Evolutionary conservation across 495 filamentous ascomycete genomes (phyloP), one percentile per base, ranked within the genome.

Genomic region (Neurospora pannonica): DNA sequence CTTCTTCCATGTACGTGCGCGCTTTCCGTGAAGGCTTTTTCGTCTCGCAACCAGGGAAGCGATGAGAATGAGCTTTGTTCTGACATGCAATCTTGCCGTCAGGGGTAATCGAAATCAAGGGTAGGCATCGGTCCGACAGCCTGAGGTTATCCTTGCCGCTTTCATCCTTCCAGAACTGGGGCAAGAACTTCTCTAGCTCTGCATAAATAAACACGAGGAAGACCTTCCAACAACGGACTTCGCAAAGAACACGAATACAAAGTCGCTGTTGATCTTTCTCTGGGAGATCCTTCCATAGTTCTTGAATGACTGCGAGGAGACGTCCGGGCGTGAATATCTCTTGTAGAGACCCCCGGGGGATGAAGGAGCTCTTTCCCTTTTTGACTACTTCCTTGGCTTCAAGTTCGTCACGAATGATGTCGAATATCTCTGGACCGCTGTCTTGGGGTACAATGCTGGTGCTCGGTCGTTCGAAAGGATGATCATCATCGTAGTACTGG

Each of bases 1-100:
- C 48, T 28, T 2, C 0, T 60, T 6, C 13, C 0, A 60, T 2
- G 48, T 15, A 3, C 11, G 1, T 15, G 5, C 24, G 0, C 0
- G 7, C 43, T 11, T 48, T 48, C n/a, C n/a, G 1, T 15, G 21
- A 15, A 0, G 31, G 2, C 0, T 7, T 21, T 5, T 0, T 28
- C 0, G 21, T 7, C 5, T 31, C 0, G 0, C 48, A 1, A 7
- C 48, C 48, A 7, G 48, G 48, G 11, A 60, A 0, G 0, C 1
- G 21, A 15, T 60, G 48, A 31, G 48, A 60, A 60, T 60, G 48
- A 60, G 8, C 1, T 1, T 2, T 21, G 43, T 48, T 11, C 43
- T 48, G 43, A 48, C 43, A 48, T 10, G 1, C 4, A 11, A 48
- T 24, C n/a, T 11, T 5, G 43, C 43, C 43, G 1, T 48, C n/a